Evolutionary conservation across 225 moss, liverwort and hornwort genomes (phyloP).

Genomic region (Thuidium tamariscinum): DNA sequence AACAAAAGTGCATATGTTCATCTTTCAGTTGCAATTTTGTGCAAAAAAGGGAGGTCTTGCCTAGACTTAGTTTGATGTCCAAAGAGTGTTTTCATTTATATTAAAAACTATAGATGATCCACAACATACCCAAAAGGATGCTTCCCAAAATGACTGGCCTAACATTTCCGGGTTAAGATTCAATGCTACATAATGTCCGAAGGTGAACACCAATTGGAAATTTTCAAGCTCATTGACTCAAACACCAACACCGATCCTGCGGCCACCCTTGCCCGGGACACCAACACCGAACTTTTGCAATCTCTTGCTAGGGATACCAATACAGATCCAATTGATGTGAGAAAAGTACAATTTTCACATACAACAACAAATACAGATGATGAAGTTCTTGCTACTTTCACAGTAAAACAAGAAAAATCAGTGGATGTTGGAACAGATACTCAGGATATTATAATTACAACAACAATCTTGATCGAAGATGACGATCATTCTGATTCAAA

Average conservation of each 20-base stretch:
- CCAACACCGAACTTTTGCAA: background rate
- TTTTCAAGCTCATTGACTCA: background rate
- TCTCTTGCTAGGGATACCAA: background rate
- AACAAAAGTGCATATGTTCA: background rate
- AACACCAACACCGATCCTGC: background rate
- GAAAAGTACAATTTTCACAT: background rate
- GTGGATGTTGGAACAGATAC: background rate
- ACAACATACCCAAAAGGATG: fast-evolving
- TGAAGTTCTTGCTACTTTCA: background rate
- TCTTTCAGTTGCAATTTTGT: fast-evolving
- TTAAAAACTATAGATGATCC: background rate
- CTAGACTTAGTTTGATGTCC: background rate
- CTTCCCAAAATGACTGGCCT: fast-evolving
- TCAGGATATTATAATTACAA: background rate
- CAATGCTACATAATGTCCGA: background rate
- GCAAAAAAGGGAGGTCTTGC: fast-evolving
- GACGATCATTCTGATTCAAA: background rate
- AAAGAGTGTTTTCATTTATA: fast-evolving
- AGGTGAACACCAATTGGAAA: background rate
- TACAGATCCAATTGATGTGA: background rate
- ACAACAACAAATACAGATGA: background rate
- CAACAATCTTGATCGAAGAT: background rate
- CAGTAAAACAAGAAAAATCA: background rate
- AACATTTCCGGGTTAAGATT: fast-evolving
- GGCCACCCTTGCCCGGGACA: background rate